Conservation (phyloP, 169 alveolate species). For the Eimeria maxima region DNA sequence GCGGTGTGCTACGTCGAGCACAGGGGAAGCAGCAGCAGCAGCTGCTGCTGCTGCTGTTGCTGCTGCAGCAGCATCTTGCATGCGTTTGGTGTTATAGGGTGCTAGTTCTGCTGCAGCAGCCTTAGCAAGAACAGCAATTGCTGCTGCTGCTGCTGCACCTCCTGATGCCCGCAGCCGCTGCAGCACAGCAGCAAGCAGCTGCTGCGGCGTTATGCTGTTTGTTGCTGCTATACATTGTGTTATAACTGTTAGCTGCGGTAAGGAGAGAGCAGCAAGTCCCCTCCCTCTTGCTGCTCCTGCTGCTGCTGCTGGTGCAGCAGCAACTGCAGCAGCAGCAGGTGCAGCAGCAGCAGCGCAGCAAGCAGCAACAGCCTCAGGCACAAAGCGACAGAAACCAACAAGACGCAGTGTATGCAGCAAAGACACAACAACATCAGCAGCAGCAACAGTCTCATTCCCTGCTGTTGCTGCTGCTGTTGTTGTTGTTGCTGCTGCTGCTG, state of each 20-base stretch:
- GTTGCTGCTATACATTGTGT: slow-evolving; percentile 5
- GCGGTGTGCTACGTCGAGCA: not conserved
- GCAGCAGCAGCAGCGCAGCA: slow-evolving; percentile 65
- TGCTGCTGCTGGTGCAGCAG: not conserved
- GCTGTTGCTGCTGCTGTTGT: slow-evolving; percentile 54
- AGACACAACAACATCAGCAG: slow-evolving; percentile 43
- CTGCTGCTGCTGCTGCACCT: slow-evolving; percentile 59
- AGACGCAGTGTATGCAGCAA: slow-evolving; percentile 20
- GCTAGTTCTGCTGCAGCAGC: slow-evolving; percentile 25
- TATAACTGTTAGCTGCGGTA: slow-evolving; percentile 46
- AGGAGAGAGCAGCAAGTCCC: slow-evolving; percentile 41
- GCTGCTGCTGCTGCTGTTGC: slow-evolving; percentile 27
- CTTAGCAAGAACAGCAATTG: slow-evolving; percentile 8
- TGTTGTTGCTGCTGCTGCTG: slow-evolving; percentile 53
- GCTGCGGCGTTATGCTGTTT: not conserved
- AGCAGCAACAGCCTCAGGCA: slow-evolving; percentile 54
- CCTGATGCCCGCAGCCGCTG: slow-evolving; percentile 58
- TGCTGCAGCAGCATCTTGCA: not conserved
- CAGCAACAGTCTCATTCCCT: not conserved
- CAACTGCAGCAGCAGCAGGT: not conserved
- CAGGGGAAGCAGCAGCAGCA: not conserved
- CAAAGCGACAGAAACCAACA: not conserved
- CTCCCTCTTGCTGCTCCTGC: slow-evolving; percentile 10
- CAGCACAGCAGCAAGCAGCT: slow-evolving; percentile 50
- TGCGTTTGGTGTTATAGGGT: not conserved